Conservation (phyloP, 768 basidiomycete genomes). For the Fibroporia radiculosa region DNA sequence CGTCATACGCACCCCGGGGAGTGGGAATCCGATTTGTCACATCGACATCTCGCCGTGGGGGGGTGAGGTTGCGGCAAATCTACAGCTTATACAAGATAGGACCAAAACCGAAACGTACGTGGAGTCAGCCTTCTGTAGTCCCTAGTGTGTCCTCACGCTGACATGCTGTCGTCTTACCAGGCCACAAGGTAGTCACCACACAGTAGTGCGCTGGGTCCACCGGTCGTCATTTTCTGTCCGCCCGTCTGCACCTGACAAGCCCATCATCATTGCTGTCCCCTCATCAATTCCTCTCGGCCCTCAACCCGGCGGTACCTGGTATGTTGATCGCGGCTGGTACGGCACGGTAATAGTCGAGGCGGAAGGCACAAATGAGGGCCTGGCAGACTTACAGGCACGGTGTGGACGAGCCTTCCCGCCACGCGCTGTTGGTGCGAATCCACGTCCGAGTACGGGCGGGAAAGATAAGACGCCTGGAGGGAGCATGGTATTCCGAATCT, state of each 20-base stretch:
- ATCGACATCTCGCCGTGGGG: slow-evolving; percentile 76
- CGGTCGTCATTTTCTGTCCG: slow-evolving; percentile 70
- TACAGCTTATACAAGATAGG: slow-evolving; percentile 73
- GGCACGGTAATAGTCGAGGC: slow-evolving; percentile 79
- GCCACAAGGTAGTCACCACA: slow-evolving; percentile 73
- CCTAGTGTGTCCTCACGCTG: slow-evolving; percentile 9
- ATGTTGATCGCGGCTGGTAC: slow-evolving; percentile 76
- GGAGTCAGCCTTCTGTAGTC: not conserved
- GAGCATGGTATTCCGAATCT: slow-evolving; percentile 58
- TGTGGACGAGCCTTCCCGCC: slow-evolving; percentile 68
- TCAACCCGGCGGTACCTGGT: slow-evolving; percentile 46
- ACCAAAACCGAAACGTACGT: slow-evolving; percentile 76
- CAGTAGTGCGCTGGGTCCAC: slow-evolving; percentile 81
- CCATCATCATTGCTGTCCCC: slow-evolving; percentile 24
- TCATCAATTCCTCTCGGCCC: slow-evolving; percentile 22
- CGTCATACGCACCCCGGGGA: slow-evolving; percentile 51
- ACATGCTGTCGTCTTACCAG: slow-evolving; percentile 27
- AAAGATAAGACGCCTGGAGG: slow-evolving; percentile 34
- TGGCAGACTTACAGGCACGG: slow-evolving; percentile 68
- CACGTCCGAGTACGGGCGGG: slow-evolving; percentile 18
- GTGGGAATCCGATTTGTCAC: slow-evolving; percentile 47
- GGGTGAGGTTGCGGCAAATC: slow-evolving; percentile 62
- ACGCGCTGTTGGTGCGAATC: slow-evolving; percentile 31
- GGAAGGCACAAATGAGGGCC: slow-evolving; percentile 81
- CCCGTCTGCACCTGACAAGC: slow-evolving; percentile 33